These are phyloP conservation scores for Chaetomium sp. DNA, from an alignment of 2,329 filamentous ascomycete genomes.

Conservation along the genomic window DNA sequence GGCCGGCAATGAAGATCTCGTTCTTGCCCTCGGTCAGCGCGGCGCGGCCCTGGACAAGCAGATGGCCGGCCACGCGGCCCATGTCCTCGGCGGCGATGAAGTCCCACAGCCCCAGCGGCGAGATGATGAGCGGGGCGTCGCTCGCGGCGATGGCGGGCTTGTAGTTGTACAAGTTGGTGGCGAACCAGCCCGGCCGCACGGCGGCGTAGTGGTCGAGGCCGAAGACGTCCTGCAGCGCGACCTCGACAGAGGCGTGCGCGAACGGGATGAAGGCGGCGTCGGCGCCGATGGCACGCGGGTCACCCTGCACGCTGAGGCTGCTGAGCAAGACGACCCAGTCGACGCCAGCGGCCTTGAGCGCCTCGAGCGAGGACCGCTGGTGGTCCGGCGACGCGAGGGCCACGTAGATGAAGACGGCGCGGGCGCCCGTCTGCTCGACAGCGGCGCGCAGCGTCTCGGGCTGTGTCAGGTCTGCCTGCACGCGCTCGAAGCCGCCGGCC, in stretches of 20 bases:
- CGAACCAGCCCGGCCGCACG: conserved; percentile 38
- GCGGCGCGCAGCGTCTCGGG: conserved; percentile 36
- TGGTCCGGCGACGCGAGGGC: conserved; percentile 29
- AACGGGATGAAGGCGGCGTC: conserved; percentile 32
- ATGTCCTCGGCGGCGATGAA: conserved; percentile 39
- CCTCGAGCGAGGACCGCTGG: conserved; percentile 35
- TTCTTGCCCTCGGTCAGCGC: not conserved
- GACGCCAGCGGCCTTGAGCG: conserved; percentile 40
- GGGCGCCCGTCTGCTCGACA: conserved; percentile 35
- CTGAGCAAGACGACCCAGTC: conserved; percentile 40
- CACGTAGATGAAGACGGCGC: conserved; percentile 43
- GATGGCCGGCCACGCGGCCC: conserved; percentile 35
- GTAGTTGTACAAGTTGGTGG: conserved; percentile 33
- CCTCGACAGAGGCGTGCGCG: conserved; percentile 39
- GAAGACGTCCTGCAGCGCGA: conserved; percentile 36
- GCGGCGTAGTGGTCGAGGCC: conserved; percentile 33
- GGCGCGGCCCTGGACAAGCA: conserved; percentile 26
- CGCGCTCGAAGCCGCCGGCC: conserved; percentile 12
- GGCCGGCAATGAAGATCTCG: not conserved
- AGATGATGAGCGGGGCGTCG: conserved; percentile 26
- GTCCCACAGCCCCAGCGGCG: conserved; percentile 28
- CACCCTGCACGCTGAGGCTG: conserved; percentile 27
- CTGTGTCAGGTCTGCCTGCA: conserved; percentile 29
- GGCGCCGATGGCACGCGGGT: conserved; percentile 22
- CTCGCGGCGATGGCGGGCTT: conserved; percentile 24